These are phyloP conservation scores for Macrotyloma uniflorum DNA, from an alignment of 306 rosid genomes.

Conservation along the genomic window DNA sequence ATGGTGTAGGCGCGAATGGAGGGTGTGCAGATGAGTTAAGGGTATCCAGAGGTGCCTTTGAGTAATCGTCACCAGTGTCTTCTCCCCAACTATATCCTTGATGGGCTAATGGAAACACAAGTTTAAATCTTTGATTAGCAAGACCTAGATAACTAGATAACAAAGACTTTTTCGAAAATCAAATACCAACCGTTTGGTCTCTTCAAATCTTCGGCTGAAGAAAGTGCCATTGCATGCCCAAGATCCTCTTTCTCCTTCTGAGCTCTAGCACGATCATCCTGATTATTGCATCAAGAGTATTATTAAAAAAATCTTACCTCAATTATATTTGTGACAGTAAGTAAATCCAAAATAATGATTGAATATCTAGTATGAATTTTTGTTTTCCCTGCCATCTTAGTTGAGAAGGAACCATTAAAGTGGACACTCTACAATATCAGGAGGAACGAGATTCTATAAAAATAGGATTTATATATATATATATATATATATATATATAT, in stretches of 20 bases:
- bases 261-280: conserved; percentile 76
- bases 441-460: background rate
- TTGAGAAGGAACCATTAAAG: background rate
- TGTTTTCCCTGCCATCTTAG: background rate
- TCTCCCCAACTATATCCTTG: conserved; percentile 61
- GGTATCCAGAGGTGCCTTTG: conserved; percentile 53
- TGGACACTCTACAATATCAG: background rate
- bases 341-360: conserved; percentile 1
- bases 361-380: conserved; percentile 2
- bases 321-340: conserved; percentile 9
- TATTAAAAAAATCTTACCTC: conserved; percentile 18
- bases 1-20: conserved; percentile 56
- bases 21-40: conserved; percentile 55
- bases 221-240: conserved; percentile 72
- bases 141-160: conserved; percentile 7
- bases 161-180: conserved; percentile 7
- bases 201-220: conserved; percentile 73
- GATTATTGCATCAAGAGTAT: conserved; percentile 37
- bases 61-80: conserved; percentile 56
- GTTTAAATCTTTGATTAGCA: conserved; percentile 1
- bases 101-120: conserved; percentile 30
- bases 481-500: too few species aligned
- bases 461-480: background rate
- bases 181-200: conserved; percentile 60
- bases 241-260: conserved; percentile 80